Evolutionary conservation across 177 flowering plant species (phyloP).

Genomic region (Vitis hybrid): DNA sequence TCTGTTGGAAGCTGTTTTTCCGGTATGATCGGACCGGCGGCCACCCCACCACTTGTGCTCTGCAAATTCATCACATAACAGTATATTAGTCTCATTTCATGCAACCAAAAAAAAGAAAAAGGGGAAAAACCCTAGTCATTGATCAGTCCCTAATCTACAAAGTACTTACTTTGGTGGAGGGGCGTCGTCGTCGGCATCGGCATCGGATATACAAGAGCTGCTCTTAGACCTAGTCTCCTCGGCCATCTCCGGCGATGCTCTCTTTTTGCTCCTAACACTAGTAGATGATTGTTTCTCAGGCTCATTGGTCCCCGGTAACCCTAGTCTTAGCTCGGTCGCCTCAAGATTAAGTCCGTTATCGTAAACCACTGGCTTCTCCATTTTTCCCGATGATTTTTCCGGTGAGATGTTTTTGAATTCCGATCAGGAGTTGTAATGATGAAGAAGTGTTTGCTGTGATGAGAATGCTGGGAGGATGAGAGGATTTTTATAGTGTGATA

Average conservation of each 20-base stretch:
- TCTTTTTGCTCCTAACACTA: conserved; percentile 26
- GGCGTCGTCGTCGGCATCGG: conserved; percentile 20
- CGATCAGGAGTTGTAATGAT: neutral
- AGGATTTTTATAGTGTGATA: conserved; percentile 8
- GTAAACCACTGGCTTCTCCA: conserved; percentile 16
- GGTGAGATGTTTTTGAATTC: neutral
- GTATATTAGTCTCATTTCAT: neutral
- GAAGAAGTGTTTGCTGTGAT: neutral
- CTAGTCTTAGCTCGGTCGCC: conserved; percentile 48
- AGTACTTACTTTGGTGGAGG: conserved; percentile 49
- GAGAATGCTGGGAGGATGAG: neutral
- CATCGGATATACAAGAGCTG: conserved; percentile 10
- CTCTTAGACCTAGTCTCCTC: conserved; percentile 16
- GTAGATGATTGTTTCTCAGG: conserved; percentile 9
- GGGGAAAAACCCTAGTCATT: neutral
- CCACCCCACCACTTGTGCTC: conserved; percentile 62
- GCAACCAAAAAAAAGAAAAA: no score
- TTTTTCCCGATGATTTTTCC: conserved; percentile 3
- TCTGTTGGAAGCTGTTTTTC: conserved; percentile 35
- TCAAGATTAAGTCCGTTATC: conserved; percentile 37
- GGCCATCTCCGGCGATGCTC: conserved; percentile 30
- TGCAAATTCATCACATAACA: conserved; percentile 16
- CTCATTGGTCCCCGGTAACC: conserved; percentile 41
- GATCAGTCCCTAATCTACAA: neutral
- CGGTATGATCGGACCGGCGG: conserved; percentile 56